A percentile compares a stretch with the other conserved stretches of the same genome.
Evolutionary conservation across 352 stramenopile species (phyloP).

Genomic region (Aphanomyces euteiches): DNA sequence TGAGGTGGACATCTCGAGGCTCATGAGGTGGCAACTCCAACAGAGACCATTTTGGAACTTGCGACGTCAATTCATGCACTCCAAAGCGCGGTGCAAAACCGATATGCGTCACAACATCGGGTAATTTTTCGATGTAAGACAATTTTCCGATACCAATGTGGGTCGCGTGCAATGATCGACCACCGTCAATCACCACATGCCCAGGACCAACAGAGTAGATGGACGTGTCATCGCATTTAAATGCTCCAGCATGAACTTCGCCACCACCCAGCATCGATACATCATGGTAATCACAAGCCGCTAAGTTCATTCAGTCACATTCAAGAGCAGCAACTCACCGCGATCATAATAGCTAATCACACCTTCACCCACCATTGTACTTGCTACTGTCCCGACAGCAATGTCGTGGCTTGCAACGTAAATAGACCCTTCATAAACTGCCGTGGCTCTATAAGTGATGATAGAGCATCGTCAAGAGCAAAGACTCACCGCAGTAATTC

Average conservation of each 20-base stretch:
- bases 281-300: not conserved
- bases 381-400: not conserved
- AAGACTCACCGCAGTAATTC: not conserved
- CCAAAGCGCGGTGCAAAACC: slow-evolving; percentile 13
- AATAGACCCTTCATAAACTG: not conserved
- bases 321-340: not conserved
- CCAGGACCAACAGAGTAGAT: slow-evolving; percentile 13
- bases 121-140: slow-evolving; percentile 4
- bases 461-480: not conserved
- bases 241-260: slow-evolving; percentile 6
- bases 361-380: slow-evolving; percentile 11
- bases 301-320: not conserved
- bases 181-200: slow-evolving; percentile 14
- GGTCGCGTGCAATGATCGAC: not conserved
- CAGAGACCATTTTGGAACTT: not conserved
- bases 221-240: slow-evolving; percentile 10
- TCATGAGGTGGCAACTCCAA: not conserved
- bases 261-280: slow-evolving; percentile 16
- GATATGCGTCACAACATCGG: slow-evolving; percentile 12
- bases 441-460: not conserved
- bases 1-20: too few relatives aligned
- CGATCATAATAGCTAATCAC: slow-evolving; percentile 6
- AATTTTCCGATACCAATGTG: not conserved
- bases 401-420: slow-evolving; percentile 2
- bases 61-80: not conserved